Base-by-base conservation (phyloP, 352 stramenopile species). In the Globisporangium paroecandrum region DNA sequence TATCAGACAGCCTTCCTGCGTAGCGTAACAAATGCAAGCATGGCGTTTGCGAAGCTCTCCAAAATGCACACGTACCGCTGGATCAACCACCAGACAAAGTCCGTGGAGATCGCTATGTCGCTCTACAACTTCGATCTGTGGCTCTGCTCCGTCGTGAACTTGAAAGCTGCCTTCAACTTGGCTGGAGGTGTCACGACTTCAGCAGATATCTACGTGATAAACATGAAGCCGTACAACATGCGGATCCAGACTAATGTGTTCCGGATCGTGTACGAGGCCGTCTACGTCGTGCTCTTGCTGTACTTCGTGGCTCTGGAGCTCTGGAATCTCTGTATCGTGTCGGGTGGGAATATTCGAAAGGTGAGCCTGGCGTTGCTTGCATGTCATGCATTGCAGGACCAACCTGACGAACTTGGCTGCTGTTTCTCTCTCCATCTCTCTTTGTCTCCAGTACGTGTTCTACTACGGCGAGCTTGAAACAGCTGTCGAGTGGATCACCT, bases 201-300 rank as follows among this genome's bases (percentile, higher is more conserved):
- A 9, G 77, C 72, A 0, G 59, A 68, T 25, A 75, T 91, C 13
- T 72, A 87, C 25, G 78, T 91, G 0, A 73, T 79, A 1, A 87
- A 88, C n/a, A 73, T 89, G 32, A 77, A 91, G 65, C 79, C 81
- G 13, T 91, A 91, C 73, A 82, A 91, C 69, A 78, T 89, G 36
- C 76, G 73, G 10, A 62, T 79, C 10, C 62, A 59, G 24, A 74
- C 67, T n/a, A 91, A 91, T 54, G 61, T 85, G 20, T 7, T 77
- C 15, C 81, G 83, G 0, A 61, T 65, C 12, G 68, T 83, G 12
- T 62, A 89, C 10, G 83, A 91, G 55, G 64, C 61, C 13, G 55
- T 89, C 15, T 91, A 81, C 46, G 63, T 83, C 0, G 54, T 36
- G 0, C 76, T 83, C 24, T 73, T 89, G 6, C 13, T 80, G 4